Evolutionary conservation across 208 protist species (phyloP).

Genomic region (Trypanosoma rangeli): DNA sequence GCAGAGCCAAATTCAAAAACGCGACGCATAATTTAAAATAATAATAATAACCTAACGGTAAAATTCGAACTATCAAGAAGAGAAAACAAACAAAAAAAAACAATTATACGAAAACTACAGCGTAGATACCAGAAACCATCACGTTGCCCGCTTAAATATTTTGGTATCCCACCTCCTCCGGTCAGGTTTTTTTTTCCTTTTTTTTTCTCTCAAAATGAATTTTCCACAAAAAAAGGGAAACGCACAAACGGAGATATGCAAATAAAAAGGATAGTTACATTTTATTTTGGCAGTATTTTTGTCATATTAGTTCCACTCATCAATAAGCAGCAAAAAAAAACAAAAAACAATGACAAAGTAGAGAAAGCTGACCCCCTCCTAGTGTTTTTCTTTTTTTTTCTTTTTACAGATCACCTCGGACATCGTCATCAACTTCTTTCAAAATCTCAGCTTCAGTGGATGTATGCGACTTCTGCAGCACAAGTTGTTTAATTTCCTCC

Average conservation of each 20-base stretch:
- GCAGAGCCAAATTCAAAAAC: constrained; percentile 32
- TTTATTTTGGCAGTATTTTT: not conserved
- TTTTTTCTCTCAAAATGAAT: no score
- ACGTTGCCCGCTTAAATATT: no score
- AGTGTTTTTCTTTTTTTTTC: no score
- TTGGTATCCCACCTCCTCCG: no score
- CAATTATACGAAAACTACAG: not conserved
- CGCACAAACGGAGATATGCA: no score
- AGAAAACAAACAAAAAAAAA: constrained; percentile 19
- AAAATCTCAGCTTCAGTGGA: not conserved
- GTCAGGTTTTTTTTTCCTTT: no score
- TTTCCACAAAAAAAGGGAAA: no score
- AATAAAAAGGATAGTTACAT: not conserved
- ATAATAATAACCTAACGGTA: constrained; percentile 3
- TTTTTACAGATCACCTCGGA: constrained; percentile 37
- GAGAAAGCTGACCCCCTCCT: not conserved
- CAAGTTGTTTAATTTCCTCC: constrained; percentile 41
- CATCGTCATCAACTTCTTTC: constrained; percentile 12
- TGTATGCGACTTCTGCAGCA: constrained; percentile 22
- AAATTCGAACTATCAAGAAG: constrained; percentile 12
- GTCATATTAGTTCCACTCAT: not conserved
- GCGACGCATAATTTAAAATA: constrained; percentile 45
- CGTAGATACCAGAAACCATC: no score
- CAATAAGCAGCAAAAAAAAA: no score
- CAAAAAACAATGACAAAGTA: not conserved